Conservation (phyloP, 495 filamentous ascomycete species). For the Neurospora sp. region DNA sequence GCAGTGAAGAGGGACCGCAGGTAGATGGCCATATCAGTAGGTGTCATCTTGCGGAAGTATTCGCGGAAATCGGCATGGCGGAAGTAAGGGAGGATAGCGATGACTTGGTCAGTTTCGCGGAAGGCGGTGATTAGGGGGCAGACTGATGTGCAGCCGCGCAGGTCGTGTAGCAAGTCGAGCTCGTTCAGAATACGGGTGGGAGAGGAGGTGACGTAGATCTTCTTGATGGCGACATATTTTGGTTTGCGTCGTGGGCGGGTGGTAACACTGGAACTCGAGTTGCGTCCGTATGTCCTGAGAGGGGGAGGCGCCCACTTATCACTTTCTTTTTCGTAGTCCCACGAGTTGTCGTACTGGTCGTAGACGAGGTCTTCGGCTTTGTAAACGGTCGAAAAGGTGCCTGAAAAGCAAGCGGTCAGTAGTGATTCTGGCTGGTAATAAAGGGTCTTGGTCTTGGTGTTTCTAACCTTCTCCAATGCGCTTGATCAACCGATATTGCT, state of each 20-base stretch:
- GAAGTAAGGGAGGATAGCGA: constrained; percentile 91
- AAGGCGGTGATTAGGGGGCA: constrained; percentile 96
- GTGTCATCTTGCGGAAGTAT: constrained; percentile 81
- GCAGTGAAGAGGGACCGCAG: constrained; percentile 83
- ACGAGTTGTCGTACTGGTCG: constrained; percentile 71
- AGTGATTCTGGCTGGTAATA: background rate
- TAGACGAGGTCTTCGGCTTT: constrained; percentile 96
- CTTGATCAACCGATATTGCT: constrained; percentile 83
- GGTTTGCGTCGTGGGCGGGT: constrained; percentile 34
- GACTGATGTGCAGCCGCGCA: constrained; percentile 70
- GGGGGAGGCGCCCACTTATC: constrained; percentile 53
- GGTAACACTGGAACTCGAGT: constrained; percentile 14
- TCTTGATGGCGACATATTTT: constrained; percentile 92
- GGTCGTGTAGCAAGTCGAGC: constrained; percentile 87
- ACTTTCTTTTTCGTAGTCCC: constrained; percentile 66
- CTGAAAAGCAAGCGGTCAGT: constrained; percentile 30
- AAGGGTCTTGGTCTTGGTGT: background rate
- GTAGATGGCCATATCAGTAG: constrained; percentile 78
- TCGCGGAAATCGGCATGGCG: constrained; percentile 91
- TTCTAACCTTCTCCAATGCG: constrained; percentile 83
- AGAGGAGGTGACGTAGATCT: constrained; percentile 96
- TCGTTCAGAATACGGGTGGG: constrained; percentile 92
- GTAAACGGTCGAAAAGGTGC: constrained; percentile 97
- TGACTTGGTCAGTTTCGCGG: constrained; percentile 84
- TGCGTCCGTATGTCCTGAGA: constrained; percentile 29